Base-by-base conservation (phyloP, 768 basidiomycete genomes). In the Suillus weaverae region DNA sequence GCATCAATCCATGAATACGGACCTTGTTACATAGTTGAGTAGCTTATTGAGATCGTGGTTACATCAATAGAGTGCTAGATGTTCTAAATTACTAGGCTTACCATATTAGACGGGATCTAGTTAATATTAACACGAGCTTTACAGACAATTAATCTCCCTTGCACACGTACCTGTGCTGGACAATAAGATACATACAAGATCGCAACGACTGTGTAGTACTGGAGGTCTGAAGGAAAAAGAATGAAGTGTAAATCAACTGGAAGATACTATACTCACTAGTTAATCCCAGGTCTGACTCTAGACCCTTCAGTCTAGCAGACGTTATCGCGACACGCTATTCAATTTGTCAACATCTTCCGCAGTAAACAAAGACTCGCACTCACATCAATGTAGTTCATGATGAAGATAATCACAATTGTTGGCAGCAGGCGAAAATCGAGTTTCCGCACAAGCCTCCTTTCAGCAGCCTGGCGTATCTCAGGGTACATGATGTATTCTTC, bases 321-420 rank as follows among this genome's bases (percentile, higher is more conserved):
- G 82, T 81, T n/a, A 85, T 72, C 1, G 81, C 84, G 61, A 77
- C 80, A n/a, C 84, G 78, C 84, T 85, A 54, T 18, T 62, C 14
- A 36, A 26, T 56, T 22, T 1, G 26, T 62, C 39, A 67, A 30
- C 18, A 20, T 43, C 33, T 39, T 20, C 18, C 10, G 44, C 10
- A 33, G 26, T 26, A 20, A 11, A 32, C 50, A 55, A 57, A 16
- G 46, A 33, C 51, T 2, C 33, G 39, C 1, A 70, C 75, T 66
- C 65, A 89, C 88, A 72, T 89, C 87, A 65, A 89, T 87, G 67
- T 86, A 88, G 67, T 89, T 89, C 85, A 89, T 84, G 65, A 89
- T 81, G 67, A 77, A 88, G 39, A 89, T 86, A 61, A 87, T 61
- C 22, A 86, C 76, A 44, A 89, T 82, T 0, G 84, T 84, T 0